Base-by-base conservation (phyloP, 139 green algal species). In the Medakamo hakoo region DNA sequence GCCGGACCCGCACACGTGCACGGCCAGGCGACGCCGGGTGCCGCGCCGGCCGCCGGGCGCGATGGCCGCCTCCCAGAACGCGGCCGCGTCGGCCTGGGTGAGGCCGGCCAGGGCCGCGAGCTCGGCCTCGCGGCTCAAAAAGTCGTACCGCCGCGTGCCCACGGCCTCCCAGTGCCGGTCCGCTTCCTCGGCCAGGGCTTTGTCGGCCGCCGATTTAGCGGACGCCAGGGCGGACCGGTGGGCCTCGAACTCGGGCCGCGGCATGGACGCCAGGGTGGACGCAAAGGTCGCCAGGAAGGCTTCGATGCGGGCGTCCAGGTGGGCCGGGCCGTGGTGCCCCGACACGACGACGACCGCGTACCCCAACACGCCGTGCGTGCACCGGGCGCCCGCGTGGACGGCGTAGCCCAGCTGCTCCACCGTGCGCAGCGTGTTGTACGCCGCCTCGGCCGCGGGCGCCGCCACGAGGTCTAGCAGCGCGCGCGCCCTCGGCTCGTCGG, bases 391-490 rank as follows among this genome's bases (percentile, higher is more conserved):
- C 58, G 69, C 78, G 69, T 86, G 72, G 63, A 97, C 91, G 3
- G 64, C 80, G 76, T 97, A 97, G 14, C 90, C 90, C 55, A 74
- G 80, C 84, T 97, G 91, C 83, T 97, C 78, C 80, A 95, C 87
- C 56, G 91, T 97, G 62, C 88, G 77, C 58, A 95, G 80, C 49
- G 59, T 73, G 72, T 95, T 76, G 72, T 88, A 96, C 62, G 68
- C 76, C 3, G 88, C 85, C 77, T 95, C 88, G 58, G 69, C 71
- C 86, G 30, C 22, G 93, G 61, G 71, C 90, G 85, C 80, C 40
- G 90, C 81, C 1, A 87, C 31, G 23, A 94, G 68, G 66, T 92
- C 88, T 59, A 89, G 40, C 28, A 81, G 23, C 4, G 80, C 78
- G 2, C 81, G 71, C 68, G 72, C 64, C 27, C 26, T 27, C 55